These are phyloP conservation scores for Gracilaria caudata DNA, from an alignment of 23 red algal genomes.

Conservation along the genomic window DNA sequence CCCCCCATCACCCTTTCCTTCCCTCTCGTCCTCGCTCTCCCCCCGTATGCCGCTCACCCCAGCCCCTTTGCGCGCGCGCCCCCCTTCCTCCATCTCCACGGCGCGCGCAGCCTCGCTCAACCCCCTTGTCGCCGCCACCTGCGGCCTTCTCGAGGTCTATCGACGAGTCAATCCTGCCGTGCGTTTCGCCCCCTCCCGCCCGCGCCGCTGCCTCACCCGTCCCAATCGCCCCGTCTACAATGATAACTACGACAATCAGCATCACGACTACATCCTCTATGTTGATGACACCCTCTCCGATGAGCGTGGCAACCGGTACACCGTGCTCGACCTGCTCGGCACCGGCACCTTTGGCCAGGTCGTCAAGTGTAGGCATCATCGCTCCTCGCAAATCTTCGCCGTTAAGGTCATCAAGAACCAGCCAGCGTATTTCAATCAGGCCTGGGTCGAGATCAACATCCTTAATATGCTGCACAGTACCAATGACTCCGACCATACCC, in stretches of 20 bases:
- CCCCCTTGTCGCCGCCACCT: slow-evolving; percentile 47
- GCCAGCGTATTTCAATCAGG: slow-evolving; percentile 90
- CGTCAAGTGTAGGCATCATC: slow-evolving; percentile 77
- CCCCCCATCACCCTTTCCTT: background rate
- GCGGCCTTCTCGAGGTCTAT: slow-evolving; percentile 53
- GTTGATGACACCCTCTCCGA: slow-evolving; percentile 74
- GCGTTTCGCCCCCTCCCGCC: background rate
- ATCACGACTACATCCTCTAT: slow-evolving; percentile 83
- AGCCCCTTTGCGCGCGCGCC: background rate
- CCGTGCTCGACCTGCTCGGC: slow-evolving; percentile 84
- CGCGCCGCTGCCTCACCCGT: slow-evolving; percentile 63
- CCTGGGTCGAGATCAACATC: slow-evolving; percentile 91
- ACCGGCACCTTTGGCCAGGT: slow-evolving; percentile 95
- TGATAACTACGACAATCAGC: slow-evolving; percentile 70
- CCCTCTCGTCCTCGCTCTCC: background rate
- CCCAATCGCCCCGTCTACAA: slow-evolving; percentile 52
- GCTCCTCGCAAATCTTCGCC: slow-evolving; percentile 66
- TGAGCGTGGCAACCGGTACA: slow-evolving; percentile 54
- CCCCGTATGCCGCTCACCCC: slow-evolving; percentile 15
- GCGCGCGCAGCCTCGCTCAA: slow-evolving; percentile 20
- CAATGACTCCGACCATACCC: slow-evolving; percentile 55
- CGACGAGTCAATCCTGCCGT: slow-evolving; percentile 45
- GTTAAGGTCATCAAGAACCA: slow-evolving; percentile 99
- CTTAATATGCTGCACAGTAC: slow-evolving; percentile 61
- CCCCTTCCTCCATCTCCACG: slow-evolving; percentile 8